Evolutionary conservation across 1,284 basidiomycete species (phyloP).

Genomic region (Golubevia sp.): DNA sequence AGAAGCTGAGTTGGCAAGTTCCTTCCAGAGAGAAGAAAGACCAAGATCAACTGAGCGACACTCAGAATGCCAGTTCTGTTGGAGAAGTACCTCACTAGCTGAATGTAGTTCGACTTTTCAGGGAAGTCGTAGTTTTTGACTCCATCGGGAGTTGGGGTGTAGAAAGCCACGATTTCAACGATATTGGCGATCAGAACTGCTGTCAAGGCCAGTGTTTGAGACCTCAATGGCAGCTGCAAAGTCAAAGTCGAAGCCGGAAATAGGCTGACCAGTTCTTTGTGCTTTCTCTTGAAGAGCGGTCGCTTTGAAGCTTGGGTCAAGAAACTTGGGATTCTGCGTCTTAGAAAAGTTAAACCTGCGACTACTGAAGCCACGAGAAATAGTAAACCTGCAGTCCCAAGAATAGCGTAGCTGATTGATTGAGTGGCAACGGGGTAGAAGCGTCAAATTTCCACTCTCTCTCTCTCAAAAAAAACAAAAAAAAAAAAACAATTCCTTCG

Average conservation of each 20-base stretch:
- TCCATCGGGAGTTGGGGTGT: conserved; percentile 13
- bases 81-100: conserved; percentile 20
- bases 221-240: conserved; percentile 28
- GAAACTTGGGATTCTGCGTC: background rate
- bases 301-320: background rate
- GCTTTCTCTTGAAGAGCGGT: background rate
- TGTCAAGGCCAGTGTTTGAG: conserved; percentile 21
- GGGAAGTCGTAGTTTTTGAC: conserved; percentile 4
- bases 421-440: background rate
- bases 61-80: conserved; percentile 25
- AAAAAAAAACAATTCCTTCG: too few species aligned
- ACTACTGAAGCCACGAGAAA: background rate
- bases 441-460: too few species aligned
- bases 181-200: conserved; percentile 23
- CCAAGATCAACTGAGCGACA: conserved; percentile 21
- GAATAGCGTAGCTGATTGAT: background rate
- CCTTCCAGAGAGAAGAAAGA: conserved; percentile 35
- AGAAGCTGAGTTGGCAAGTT: conserved; percentile 27
- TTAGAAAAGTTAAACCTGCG: background rate
- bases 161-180: conserved; percentile 25
- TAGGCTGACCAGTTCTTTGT: background rate
- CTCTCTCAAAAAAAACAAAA: too few species aligned
- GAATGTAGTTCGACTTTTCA: conserved; percentile 14
- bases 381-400: background rate
- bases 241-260: conserved; percentile 3